These are phyloP conservation scores for Sporothrix pallida DNA, from an alignment of 2,329 filamentous ascomycete genomes.

Conservation along the genomic window DNA sequence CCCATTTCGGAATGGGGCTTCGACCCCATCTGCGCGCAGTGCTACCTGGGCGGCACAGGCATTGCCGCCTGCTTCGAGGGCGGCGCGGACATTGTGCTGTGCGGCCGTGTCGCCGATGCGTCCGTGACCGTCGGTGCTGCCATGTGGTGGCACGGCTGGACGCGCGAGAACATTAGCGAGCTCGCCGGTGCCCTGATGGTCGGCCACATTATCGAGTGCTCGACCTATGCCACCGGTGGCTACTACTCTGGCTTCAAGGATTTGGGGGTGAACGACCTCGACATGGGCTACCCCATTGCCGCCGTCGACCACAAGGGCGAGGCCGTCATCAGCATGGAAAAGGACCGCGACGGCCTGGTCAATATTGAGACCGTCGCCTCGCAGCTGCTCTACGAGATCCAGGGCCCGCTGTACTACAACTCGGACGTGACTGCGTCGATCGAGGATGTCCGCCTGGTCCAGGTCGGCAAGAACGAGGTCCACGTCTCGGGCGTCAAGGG, in stretches of 20 bases:
- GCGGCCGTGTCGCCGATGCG: constrained; percentile 49
- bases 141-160: constrained; percentile 56
- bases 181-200: constrained; percentile 52
- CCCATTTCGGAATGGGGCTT: constrained; percentile 36
- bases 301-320: constrained; percentile 54
- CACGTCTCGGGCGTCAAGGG: constrained; percentile 46
- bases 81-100: constrained; percentile 49
- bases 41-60: constrained; percentile 52
- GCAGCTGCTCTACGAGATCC: constrained; percentile 49
- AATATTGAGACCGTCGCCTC: constrained; percentile 35
- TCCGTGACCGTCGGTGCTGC: constrained; percentile 54
- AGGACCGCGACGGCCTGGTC: constrained; percentile 38
- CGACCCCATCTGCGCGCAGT: constrained; percentile 36
- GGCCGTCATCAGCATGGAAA: constrained; percentile 41
- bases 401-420: constrained; percentile 47
- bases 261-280: constrained; percentile 49
- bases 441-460: constrained; percentile 51
- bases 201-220: constrained; percentile 54
- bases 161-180: constrained; percentile 48
- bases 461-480: constrained; percentile 46
- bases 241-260: constrained; percentile 56
- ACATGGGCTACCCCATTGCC: constrained; percentile 56
- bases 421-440: constrained; percentile 45
- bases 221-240: constrained; percentile 53
- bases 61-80: constrained; percentile 46